These are phyloP conservation scores for Mycena olivaceomarginata DNA, from an alignment of 768 basidiomycete genomes.

Conservation along the genomic window DNA sequence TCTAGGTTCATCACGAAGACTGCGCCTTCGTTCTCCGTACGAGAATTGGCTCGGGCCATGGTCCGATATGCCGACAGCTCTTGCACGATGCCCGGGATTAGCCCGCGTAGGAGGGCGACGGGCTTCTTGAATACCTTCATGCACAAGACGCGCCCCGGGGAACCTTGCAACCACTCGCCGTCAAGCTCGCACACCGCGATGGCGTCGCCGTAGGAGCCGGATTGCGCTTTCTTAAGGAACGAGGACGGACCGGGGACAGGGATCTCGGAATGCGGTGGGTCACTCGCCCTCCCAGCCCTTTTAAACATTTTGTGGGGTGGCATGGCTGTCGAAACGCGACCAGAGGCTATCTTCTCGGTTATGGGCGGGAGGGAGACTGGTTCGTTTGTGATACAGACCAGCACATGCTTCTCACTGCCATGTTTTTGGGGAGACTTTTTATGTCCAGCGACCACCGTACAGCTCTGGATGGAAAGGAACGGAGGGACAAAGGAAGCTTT, in stretches of 20 bases:
- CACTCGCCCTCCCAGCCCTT: constrained; percentile 21
- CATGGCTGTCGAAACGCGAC: constrained; percentile 7
- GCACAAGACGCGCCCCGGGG: constrained; percentile 58
- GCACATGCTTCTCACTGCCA: constrained; percentile 34
- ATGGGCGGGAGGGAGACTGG: constrained; percentile 15
- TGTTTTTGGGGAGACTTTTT: constrained; percentile 13
- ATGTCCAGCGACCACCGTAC: constrained; percentile 11
- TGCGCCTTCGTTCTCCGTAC: constrained; percentile 45
- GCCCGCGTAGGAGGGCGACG: constrained; percentile 29
- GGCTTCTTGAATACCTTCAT: constrained; percentile 58
- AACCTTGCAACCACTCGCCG: constrained; percentile 35
- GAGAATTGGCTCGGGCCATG: constrained; percentile 48
- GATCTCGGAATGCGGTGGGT: background rate
- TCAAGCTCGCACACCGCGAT: constrained; percentile 47
- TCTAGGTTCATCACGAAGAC: constrained; percentile 63
- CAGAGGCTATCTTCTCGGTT: constrained; percentile 4
- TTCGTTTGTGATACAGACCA: constrained; percentile 36
- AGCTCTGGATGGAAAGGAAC: constrained; percentile 27
- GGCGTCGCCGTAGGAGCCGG: constrained; percentile 39
- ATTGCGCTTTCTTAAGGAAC: constrained; percentile 51
- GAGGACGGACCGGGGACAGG: constrained; percentile 53
- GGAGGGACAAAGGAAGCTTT: constrained; percentile 33
- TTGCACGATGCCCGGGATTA: constrained; percentile 46
- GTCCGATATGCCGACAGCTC: constrained; percentile 61
- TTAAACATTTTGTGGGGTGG: constrained; percentile 17